These are phyloP conservation scores for Prunus salicina DNA, from an alignment of 306 rosid species.

Conservation along the genomic window DNA sequence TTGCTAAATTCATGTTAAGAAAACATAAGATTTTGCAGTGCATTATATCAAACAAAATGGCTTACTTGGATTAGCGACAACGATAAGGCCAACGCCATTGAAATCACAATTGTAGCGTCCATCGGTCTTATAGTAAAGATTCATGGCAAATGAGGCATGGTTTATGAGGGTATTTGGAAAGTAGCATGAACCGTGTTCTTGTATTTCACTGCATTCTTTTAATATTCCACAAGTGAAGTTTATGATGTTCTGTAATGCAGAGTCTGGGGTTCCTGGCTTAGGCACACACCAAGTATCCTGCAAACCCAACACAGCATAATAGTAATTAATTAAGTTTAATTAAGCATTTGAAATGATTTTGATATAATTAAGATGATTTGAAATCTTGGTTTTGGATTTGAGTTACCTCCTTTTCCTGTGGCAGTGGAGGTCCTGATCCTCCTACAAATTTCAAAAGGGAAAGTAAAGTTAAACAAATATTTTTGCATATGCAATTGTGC, in stretches of 20 bases:
- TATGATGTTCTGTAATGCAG: background rate
- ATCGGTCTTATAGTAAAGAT: constrained; percentile 35
- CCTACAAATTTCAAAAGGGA: no score
- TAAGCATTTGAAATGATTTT: no score
- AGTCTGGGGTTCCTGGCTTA: background rate
- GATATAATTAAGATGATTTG: no score
- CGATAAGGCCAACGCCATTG: constrained; percentile 21
- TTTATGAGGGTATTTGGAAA: constrained; percentile 6
- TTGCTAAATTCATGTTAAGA: no score
- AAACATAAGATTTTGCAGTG: no score
- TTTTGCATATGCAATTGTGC: no score
- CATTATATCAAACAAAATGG: background rate
- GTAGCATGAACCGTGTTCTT: constrained; percentile 14
- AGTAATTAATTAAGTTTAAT: no score
- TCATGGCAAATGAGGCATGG: constrained; percentile 51
- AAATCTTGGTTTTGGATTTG: no score
- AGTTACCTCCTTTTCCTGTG: no score
- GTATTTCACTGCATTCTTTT: background rate
- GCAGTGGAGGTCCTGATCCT: no score
- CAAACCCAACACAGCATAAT: no score
- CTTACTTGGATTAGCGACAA: constrained; percentile 5
- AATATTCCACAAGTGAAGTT: constrained; percentile 10
- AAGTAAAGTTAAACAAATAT: no score
- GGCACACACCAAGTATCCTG: background rate
- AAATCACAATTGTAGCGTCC: constrained; percentile 15